Evolutionary conservation across 2,329 filamentous ascomycete species (phyloP).

Genomic region (Pseudopyricularia cyperi): DNA sequence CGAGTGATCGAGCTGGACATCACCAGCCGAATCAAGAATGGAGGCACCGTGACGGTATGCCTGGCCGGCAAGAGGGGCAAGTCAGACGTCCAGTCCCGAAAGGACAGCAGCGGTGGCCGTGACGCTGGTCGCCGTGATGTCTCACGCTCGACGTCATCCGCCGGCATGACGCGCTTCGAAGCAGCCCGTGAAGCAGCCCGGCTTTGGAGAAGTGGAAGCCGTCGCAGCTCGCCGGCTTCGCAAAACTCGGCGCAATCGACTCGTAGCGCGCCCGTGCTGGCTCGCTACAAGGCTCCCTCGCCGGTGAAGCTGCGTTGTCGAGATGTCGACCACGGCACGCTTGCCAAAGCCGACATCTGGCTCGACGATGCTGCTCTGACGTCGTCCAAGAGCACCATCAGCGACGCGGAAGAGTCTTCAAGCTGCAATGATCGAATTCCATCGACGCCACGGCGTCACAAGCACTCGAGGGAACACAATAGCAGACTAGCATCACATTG

Average conservation of each 20-base stretch:
- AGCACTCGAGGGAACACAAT: neutral
- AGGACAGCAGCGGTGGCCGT: neutral
- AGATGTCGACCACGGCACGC: neutral
- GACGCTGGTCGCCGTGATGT: neutral
- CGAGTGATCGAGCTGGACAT: neutral
- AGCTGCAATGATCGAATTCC: neutral
- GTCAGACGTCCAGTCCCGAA: neutral
- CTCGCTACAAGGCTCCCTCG: neutral
- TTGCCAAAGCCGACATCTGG: neutral
- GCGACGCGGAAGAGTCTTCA: neutral
- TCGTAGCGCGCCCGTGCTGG: neutral
- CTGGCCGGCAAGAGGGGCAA: neutral
- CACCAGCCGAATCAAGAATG: neutral
- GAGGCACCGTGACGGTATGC: neutral
- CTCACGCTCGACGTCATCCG: neutral
- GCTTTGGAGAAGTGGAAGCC: neutral
- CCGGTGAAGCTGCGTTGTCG: neutral
- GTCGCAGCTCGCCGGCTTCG: neutral
- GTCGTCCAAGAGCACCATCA: neutral
- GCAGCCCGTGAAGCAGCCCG: neutral
- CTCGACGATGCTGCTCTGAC: neutral
- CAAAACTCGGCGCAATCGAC: neutral
- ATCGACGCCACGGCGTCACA: neutral
- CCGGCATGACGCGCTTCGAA: constrained; percentile 1
- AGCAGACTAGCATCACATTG: neutral